Base-by-base conservation (phyloP, 768 basidiomycete genomes). In the Panaeolus cyanescens region DNA sequence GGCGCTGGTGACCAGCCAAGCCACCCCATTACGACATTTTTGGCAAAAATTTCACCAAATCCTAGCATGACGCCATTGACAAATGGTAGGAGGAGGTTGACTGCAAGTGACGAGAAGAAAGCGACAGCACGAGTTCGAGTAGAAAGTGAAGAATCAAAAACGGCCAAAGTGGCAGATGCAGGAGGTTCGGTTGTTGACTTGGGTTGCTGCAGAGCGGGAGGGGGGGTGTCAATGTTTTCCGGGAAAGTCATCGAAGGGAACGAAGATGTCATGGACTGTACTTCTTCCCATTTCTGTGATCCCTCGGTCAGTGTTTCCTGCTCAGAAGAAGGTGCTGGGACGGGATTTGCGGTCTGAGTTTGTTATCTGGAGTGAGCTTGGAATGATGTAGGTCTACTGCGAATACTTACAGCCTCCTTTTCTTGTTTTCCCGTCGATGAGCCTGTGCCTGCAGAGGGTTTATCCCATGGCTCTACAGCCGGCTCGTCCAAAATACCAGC, bases 11-110 rank as follows among this genome's bases (percentile, higher is more conserved):
- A 79, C 83, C 83, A 83, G 6, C 83, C 83, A 65, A 84, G 73
- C 79, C 81, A 83, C 20, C 70, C 72, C 61, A 91, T 74, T 17
- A 92, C 72, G n/a, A 91, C 81, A 45, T 90, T 85, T 74, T 90
- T 91, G 33, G 91, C 94, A 70, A 95, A 94, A 55, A 96, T 91
- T 74, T 96, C 95, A 37, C 94, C 94, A 70, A 96, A 95, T n/a
- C 94, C 94, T 55, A 95, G 85, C 94, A 96, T 96, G 60, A 96
- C 91, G 19, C 94, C 95, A 65, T 96, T 96, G 8, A 96, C 83
- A 73, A 96, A 96, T 0, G 94, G 94, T 36, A 96, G 80, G 0
- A 91, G 71, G 63, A 96, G 71, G 71, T 96, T 96, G 71, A 96
- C 91, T 28, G 90, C 90, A 64, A 95, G 72, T 22, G 90, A 86